phyloP scores from a whole-genome alignment of 169 alveolate species.

The Plasmodium berghei region DNA sequence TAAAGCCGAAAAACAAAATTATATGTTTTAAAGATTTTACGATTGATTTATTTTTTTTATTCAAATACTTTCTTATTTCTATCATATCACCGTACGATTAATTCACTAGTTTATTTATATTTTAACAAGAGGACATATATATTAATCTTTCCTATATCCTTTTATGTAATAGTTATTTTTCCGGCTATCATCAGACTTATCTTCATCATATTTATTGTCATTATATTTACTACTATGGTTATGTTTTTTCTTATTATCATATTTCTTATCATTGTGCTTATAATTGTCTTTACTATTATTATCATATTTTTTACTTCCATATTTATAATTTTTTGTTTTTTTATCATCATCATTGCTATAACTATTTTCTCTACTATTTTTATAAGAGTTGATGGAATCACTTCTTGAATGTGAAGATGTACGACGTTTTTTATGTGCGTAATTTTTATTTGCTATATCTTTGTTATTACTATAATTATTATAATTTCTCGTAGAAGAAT shows the following conservation, averaged over 20 bases:
- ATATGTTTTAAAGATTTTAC: too few species aligned
- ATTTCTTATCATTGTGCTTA: slow-evolving; percentile 2
- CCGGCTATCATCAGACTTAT: slow-evolving; percentile 4
- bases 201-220: slow-evolving; percentile 5
- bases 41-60: too few species aligned
- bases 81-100: background rate
- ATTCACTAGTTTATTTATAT: too few species aligned
- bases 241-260: background rate
- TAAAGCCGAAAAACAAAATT: too few species aligned
- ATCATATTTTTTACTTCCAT: slow-evolving; percentile 1
- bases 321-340: slow-evolving; percentile 1
- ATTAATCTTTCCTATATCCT: background rate
- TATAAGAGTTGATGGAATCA: background rate
- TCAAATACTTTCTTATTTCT: background rate
- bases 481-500: slow-evolving; percentile 3
- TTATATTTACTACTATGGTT: background rate
- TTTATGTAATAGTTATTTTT: background rate
- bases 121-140: too few species aligned
- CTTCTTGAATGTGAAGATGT: slow-evolving; percentile 33
- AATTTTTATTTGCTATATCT: slow-evolving; percentile 2
- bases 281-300: background rate
- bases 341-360: background rate
- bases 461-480: slow-evolving; percentile 8
- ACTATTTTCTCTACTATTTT: background rate
- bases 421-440: slow-evolving; percentile 2